phyloP scores from a whole-genome alignment of 225 moss, liverwort and hornwort species.

The Pleurozium schreberi region DNA sequence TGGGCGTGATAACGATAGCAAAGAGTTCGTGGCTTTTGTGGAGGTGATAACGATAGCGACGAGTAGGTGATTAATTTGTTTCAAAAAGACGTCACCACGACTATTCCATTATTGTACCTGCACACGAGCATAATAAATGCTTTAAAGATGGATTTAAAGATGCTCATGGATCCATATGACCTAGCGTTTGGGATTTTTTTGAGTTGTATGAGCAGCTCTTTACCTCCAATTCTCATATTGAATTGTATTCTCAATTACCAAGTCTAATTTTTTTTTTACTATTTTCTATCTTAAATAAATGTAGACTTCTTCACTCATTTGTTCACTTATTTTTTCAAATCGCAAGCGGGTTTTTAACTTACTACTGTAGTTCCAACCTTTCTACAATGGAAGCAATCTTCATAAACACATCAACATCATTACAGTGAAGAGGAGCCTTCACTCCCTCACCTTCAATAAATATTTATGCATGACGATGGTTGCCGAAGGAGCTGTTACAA shows the following conservation, averaged over 20 bases:
- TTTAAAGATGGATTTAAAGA: background rate
- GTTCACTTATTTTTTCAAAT: fast-evolving
- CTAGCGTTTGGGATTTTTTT: fast-evolving
- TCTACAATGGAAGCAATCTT: background rate
- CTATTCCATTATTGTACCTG: background rate
- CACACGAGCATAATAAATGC: too few relatives aligned
- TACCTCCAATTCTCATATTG: background rate
- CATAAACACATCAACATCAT: background rate
- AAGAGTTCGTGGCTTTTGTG: too few relatives aligned
- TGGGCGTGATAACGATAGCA: too few relatives aligned
- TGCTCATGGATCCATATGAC: background rate
- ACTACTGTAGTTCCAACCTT: too few relatives aligned
- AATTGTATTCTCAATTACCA: fast-evolving
- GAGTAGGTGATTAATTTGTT: background rate
- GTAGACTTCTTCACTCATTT: background rate
- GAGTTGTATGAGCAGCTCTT: background rate
- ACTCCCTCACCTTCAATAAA: background rate
- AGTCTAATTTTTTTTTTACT: background rate
- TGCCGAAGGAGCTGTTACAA: too few relatives aligned
- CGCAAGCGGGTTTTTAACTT: fast-evolving
- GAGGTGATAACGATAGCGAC: too few relatives aligned
- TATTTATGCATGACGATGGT: too few relatives aligned
- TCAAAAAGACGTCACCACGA: background rate
- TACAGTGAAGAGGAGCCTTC: background rate
- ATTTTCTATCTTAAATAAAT: fast-evolving